phyloP scores from a whole-genome alignment of 345 rosid species.

The Gossypium thurberi region DNA sequence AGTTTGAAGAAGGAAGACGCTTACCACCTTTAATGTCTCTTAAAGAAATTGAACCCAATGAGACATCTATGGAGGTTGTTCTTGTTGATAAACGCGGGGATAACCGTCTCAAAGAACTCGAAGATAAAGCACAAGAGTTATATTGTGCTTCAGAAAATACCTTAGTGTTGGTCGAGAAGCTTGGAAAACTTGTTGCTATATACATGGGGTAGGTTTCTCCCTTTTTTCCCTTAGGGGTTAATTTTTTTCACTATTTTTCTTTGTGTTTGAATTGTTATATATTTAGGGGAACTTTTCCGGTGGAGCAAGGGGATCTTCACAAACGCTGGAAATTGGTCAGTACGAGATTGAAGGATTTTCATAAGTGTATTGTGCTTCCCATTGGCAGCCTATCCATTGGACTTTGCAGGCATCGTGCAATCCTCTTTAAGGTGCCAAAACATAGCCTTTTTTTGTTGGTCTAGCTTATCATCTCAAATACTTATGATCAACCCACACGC shows the following conservation, averaged over 20 bases:
- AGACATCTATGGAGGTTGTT: conserved; percentile 79
- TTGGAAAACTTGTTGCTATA: conserved; percentile 78
- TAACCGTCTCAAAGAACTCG: conserved; percentile 67
- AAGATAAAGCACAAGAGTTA: conserved; percentile 85
- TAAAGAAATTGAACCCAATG: conserved; percentile 55
- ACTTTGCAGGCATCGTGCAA: conserved; percentile 92
- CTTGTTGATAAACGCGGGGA: conserved; percentile 69
- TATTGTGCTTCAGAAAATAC: conserved; percentile 66
- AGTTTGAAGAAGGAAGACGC: conserved; percentile 51
- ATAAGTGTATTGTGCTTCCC: conserved; percentile 75
- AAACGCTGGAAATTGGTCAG: conserved; percentile 70
- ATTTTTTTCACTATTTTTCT: background rate
- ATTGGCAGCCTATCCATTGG: conserved; percentile 80
- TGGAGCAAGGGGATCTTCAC: conserved; percentile 80
- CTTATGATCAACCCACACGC: background rate
- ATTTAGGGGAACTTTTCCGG: conserved; percentile 65
- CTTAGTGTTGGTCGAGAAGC: conserved; percentile 64
- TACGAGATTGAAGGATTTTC: conserved; percentile 58
- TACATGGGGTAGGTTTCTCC: conserved; percentile 64
- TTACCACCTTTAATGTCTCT: conserved; percentile 70
- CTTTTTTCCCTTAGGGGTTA: background rate
- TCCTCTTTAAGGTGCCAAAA: conserved; percentile 73
- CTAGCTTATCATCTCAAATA: background rate
- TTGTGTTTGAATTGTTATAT: conserved; percentile 15
- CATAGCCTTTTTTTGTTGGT: background rate